Evolutionary conservation across 495 filamentous ascomycete genomes (phyloP).

Genomic region (Neurospora sp.): DNA sequence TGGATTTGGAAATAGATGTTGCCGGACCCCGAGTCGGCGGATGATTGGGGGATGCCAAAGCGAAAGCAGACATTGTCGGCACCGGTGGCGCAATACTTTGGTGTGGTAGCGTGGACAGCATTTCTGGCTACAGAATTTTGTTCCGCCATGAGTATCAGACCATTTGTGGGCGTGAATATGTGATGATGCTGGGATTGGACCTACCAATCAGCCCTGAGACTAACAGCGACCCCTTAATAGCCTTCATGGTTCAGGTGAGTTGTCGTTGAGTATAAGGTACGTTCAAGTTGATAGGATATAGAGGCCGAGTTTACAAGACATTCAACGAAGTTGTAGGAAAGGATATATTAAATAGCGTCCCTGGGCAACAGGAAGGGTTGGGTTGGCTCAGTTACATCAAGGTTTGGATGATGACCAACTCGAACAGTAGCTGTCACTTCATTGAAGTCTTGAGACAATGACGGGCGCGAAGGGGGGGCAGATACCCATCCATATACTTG

Average conservation of each 20-base stretch:
- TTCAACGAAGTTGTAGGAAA: neutral
- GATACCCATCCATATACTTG: neutral
- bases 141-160: neutral
- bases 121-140: neutral
- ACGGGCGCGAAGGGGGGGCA: neutral
- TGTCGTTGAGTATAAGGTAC: neutral
- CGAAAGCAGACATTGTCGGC: constrained; percentile 30
- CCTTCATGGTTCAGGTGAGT: constrained; percentile 6
- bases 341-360: neutral
- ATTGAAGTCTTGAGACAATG: neutral
- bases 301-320: neutral
- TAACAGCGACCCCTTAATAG: neutral
- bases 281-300: neutral
- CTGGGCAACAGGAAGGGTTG: neutral
- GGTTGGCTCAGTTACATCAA: neutral
- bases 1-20: constrained; percentile 58
- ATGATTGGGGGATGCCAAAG: constrained; percentile 34
- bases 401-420: neutral
- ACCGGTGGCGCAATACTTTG: constrained; percentile 19
- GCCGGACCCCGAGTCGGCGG: constrained; percentile 28
- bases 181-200: neutral
- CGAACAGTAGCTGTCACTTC: neutral
- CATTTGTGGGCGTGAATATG: neutral
- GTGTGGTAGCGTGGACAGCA: constrained; percentile 5
- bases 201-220: constrained; percentile 13